phyloP scores from a whole-genome alignment of 345 rosid genomes.

The Pistacia integerrima region DNA sequence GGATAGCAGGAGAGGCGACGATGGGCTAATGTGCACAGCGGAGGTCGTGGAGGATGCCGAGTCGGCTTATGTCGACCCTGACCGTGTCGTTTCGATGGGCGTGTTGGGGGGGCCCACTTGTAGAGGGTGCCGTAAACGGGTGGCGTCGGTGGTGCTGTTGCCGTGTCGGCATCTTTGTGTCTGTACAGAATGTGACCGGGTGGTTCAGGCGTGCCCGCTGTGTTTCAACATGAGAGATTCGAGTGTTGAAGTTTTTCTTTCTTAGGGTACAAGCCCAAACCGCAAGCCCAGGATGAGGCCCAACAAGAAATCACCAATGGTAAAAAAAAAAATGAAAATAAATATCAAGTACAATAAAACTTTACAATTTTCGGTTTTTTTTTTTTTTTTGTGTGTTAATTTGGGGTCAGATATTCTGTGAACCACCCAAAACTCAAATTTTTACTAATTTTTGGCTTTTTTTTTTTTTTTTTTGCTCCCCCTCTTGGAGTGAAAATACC shows the following conservation, averaged over 20 bases:
- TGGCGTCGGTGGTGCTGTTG: constrained; percentile 74
- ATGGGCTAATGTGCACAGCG: constrained; percentile 24
- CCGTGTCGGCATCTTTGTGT: constrained; percentile 92
- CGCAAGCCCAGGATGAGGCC: constrained; percentile 6
- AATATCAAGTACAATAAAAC: constrained; percentile 17
- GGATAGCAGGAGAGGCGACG: constrained; percentile 47
- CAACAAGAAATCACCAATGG: not conserved
- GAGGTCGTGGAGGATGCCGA: constrained; percentile 81
- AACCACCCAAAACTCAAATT: constrained; percentile 15
- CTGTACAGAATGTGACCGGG: constrained; percentile 69
- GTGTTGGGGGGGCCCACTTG: constrained; percentile 57
- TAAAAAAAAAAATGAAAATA: constrained; percentile 4
- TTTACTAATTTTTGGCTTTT: not conserved
- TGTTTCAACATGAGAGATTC: constrained; percentile 65
- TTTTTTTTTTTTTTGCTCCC: constrained; percentile 3
- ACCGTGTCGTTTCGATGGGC: constrained; percentile 34
- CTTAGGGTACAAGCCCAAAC: constrained; percentile 27
- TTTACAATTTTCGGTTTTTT: not conserved
- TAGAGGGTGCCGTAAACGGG: constrained; percentile 52
- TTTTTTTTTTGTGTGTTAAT: not conserved
- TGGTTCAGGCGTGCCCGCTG: constrained; percentile 71
- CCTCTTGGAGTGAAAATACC: constrained; percentile 24
- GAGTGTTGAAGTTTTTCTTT: constrained; percentile 75
- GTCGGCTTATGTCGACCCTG: constrained; percentile 83
- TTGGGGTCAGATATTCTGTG: constrained; percentile 21